Percentiles rank a stretch among this genome's conserved stretches.
phyloP scores from a whole-genome alignment of 2,329 filamentous ascomycete species.

The Pyrenochaeta sp. region DNA sequence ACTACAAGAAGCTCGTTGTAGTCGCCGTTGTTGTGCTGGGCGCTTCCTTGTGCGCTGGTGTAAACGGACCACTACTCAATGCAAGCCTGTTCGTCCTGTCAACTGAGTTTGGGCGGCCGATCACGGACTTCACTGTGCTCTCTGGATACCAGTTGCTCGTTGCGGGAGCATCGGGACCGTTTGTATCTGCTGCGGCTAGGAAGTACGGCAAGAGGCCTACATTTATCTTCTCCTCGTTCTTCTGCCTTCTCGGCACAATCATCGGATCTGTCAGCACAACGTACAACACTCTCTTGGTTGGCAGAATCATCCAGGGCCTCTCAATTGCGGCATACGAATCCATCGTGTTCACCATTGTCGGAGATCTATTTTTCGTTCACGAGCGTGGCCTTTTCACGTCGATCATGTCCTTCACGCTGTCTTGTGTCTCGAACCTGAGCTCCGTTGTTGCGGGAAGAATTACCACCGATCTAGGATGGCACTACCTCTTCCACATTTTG shows the following conservation, averaged over 20 bases:
- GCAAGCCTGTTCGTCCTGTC: constrained; percentile 37
- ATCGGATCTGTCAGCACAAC: constrained; percentile 24
- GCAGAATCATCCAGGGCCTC: constrained; percentile 37
- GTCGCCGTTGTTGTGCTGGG: constrained; percentile 36
- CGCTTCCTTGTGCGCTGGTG: constrained; percentile 32
- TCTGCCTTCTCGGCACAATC: constrained; percentile 29
- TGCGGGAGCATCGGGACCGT: constrained; percentile 33
- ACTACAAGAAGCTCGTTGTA: constrained; percentile 34
- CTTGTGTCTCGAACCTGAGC: constrained; percentile 37
- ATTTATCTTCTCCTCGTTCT: constrained; percentile 33
- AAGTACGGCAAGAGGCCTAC: constrained; percentile 35
- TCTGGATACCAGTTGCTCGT: constrained; percentile 43
- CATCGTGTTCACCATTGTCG: constrained; percentile 33
- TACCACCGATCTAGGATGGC: constrained; percentile 37
- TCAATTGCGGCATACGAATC: constrained; percentile 38
- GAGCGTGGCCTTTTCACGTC: constrained; percentile 35
- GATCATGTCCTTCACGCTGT: constrained; percentile 39
- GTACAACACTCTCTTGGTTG: constrained; percentile 35
- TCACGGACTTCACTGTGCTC: constrained; percentile 39
- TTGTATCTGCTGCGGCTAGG: constrained; percentile 30
- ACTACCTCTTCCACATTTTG: constrained; percentile 54
- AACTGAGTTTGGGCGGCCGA: constrained; percentile 23
- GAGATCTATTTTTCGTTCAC: constrained; percentile 42
- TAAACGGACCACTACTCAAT: constrained; percentile 35
- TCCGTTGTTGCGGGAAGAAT: constrained; percentile 41